Base-by-base conservation (phyloP, 768 basidiomycete species). In the Suillus tomentosus region DNA sequence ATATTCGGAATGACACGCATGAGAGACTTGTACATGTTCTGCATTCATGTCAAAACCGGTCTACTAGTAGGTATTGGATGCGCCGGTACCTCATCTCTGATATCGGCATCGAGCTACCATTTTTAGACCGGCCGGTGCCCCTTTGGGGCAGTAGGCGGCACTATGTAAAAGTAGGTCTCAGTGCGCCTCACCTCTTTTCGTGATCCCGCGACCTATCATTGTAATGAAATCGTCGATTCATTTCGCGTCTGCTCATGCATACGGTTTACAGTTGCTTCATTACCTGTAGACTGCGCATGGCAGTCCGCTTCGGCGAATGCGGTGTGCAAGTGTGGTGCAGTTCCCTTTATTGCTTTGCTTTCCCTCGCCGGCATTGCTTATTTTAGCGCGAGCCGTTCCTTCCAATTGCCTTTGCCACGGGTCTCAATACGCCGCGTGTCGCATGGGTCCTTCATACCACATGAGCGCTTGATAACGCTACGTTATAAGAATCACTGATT, bases 351-450 rank as follows among this genome's bases (percentile, higher is more conserved):
- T 53, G 27, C 3, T 10, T 51, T 3, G 19, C 79, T 91, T 40
- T 84, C 88, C 1, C 73, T 87, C 36, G 77, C 82, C 15, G 87
- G 83, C 73, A 89, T 88, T 73, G 27, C 39, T 58, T 58, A 58
- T 42, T 58, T 58, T 58, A 31, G 57, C 10, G 3, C 40, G 17
- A 42, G 6, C 24, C 27, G 19, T 54, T 36, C n/a, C 34, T 43
- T 61, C 34, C 64, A 65, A 51, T 48, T 59, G 91, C 71, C 80
- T 91, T 54, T 87, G 86, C 69, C 91, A 63, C 90, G 91, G 69
- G 91, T 91, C 73, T 81, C 81, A 17, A 78, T 92, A 13, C 90
- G 90, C 75, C 92, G 90, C 89, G 87, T 87, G 84, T 90, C 91
- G 40, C 57, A 19, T 58, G 56, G 57, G 5, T 9, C 10, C 22